phyloP scores from a whole-genome alignment of 1,284 basidiomycete genomes.

The Ustilago hordei region DNA sequence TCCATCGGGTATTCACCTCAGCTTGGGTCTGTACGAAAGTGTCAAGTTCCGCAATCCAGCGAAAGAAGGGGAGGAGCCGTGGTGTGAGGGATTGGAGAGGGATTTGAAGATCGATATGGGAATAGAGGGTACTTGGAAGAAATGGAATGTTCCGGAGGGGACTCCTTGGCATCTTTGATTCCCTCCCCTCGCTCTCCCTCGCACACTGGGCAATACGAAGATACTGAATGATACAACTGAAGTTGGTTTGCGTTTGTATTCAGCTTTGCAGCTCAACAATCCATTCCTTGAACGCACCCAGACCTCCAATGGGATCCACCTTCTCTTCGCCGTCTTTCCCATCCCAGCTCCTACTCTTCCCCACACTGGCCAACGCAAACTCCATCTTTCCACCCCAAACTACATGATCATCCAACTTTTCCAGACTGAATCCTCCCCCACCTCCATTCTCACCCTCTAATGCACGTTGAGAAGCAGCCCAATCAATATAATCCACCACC shows the following conservation, averaged over 20 bases:
- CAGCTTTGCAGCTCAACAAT: conserved; percentile 34
- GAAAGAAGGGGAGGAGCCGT: conserved; percentile 4
- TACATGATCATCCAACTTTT: conserved; percentile 56
- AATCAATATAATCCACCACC: conserved; percentile 62
- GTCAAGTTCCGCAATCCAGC: conserved; percentile 46
- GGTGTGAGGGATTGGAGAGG: conserved; percentile 24
- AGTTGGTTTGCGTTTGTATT: conserved; percentile 1
- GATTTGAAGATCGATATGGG: conserved; percentile 41
- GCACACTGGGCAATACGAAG: not conserved
- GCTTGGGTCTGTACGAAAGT: conserved; percentile 40
- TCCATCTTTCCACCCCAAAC: conserved; percentile 54
- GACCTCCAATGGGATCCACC: conserved; percentile 7
- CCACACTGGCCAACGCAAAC: conserved; percentile 55
- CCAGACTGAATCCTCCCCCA: conserved; percentile 40
- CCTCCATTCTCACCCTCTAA: conserved; percentile 7
- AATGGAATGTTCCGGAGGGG: conserved; percentile 33
- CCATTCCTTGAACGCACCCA: conserved; percentile 42
- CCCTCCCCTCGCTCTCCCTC: not conserved
- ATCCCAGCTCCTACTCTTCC: conserved; percentile 37
- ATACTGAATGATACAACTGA: not conserved
- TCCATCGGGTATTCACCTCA: conserved; percentile 40
- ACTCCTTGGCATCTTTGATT: conserved; percentile 42
- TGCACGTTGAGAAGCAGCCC: conserved; percentile 26
- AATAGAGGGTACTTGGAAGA: conserved; percentile 24
- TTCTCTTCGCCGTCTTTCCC: conserved; percentile 8